Percentiles rank a stretch among this genome's conserved stretches.
These are phyloP conservation scores for Alternaria gansuensis DNA, from an alignment of 2,329 filamentous ascomycete genomes.

Conservation along the genomic window DNA sequence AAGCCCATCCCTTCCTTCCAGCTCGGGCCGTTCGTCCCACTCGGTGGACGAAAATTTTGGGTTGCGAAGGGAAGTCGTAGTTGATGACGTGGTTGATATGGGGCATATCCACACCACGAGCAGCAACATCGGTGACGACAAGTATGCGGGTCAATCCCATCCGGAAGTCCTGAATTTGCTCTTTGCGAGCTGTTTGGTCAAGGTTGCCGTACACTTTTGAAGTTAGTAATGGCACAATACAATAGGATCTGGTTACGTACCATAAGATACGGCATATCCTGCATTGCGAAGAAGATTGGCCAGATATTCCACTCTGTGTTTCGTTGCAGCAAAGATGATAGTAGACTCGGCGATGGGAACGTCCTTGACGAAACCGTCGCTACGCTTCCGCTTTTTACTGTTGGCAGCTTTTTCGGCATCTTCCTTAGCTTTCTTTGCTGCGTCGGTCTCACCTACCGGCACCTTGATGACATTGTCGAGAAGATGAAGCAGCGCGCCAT, in stretches of 20 bases:
- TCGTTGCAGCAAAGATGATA: constrained; percentile 92
- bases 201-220: constrained; percentile 83
- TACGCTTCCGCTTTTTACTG: constrained; percentile 77
- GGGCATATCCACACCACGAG: constrained; percentile 97
- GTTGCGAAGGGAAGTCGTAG: constrained; percentile 96
- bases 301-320: constrained; percentile 97
- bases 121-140: constrained; percentile 95
- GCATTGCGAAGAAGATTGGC: constrained; percentile 78
- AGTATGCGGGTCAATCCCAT: constrained; percentile 85
- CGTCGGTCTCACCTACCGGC: constrained; percentile 72
- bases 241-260: constrained; percentile 24
- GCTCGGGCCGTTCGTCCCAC: constrained; percentile 96
- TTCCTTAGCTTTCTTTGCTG: constrained; percentile 56
- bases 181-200: constrained; percentile 90
- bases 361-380: constrained; percentile 64
- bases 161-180: constrained; percentile 91
- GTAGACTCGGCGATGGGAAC: constrained; percentile 90
- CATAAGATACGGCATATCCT: constrained; percentile 88
- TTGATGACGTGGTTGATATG: constrained; percentile 97
- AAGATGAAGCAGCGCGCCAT: constrained; percentile 88
- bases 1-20: constrained; percentile 91
- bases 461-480: constrained; percentile 93
- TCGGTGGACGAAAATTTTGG: constrained; percentile 95
- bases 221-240: constrained; percentile 11
- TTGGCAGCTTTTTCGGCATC: constrained; percentile 56